These are phyloP conservation scores for Galerina sulciceps DNA, from an alignment of 768 basidiomycete genomes.

Conservation along the genomic window DNA sequence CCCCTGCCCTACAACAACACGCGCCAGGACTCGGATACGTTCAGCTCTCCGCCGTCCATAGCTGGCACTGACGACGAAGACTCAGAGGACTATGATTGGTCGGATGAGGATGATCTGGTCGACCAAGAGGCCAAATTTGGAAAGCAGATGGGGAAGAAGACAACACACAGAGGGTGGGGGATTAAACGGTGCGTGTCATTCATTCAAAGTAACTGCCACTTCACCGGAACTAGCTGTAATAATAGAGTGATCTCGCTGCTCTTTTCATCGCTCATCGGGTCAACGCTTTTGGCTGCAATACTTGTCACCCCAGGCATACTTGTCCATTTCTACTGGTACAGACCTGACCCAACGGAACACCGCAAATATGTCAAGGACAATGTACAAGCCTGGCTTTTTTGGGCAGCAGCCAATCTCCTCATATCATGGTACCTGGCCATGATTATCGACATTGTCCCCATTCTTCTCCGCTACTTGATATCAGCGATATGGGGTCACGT, in stretches of 20 bases:
- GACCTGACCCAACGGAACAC: slow-evolving; percentile 56
- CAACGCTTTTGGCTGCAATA: slow-evolving; percentile 63
- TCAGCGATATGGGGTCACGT: slow-evolving; percentile 75
- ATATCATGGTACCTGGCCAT: slow-evolving; percentile 82
- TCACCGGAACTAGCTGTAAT: neutral
- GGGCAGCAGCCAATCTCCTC: slow-evolving; percentile 78
- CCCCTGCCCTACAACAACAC: slow-evolving; percentile 28
- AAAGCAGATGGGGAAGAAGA: slow-evolving; percentile 56
- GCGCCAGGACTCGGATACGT: slow-evolving; percentile 34
- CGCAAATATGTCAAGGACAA: slow-evolving; percentile 68
- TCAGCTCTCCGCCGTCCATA: slow-evolving; percentile 45
- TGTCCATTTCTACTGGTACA: slow-evolving; percentile 74
- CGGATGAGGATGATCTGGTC: slow-evolving; percentile 74
- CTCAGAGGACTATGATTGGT: slow-evolving; percentile 74
- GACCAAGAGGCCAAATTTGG: slow-evolving; percentile 73
- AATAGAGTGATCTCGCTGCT: slow-evolving; percentile 60
- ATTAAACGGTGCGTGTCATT: slow-evolving; percentile 48
- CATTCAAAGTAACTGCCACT: neutral
- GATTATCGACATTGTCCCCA: slow-evolving; percentile 70
- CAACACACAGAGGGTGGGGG: slow-evolving; percentile 52
- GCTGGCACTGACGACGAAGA: slow-evolving; percentile 64
- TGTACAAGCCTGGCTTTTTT: slow-evolving; percentile 79
- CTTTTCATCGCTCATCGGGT: slow-evolving; percentile 77
- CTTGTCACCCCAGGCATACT: slow-evolving; percentile 66
- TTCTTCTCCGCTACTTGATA: slow-evolving; percentile 54